A percentile compares a stretch with the other conserved stretches of the same genome.
These are phyloP conservation scores for Hypsizygus marmoreus DNA, from an alignment of 768 basidiomycete genomes.

Conservation along the genomic window DNA sequence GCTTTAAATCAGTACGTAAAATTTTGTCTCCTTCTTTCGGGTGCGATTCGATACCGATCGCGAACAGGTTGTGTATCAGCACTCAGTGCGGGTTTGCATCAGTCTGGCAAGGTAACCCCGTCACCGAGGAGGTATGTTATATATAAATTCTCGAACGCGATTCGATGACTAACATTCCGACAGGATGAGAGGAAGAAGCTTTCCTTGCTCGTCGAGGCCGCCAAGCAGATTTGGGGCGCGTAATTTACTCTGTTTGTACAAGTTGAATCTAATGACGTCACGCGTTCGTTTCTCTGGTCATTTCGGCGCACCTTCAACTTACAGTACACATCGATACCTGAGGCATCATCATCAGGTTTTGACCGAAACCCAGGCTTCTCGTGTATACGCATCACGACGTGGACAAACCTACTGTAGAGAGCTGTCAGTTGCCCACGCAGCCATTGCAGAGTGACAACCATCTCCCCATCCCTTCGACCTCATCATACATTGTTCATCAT, in stretches of 20 bases:
- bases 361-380: no score
- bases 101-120: slow-evolving; percentile 57
- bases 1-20: slow-evolving; percentile 53
- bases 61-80: slow-evolving; percentile 51
- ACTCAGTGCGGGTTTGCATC: slow-evolving; percentile 69
- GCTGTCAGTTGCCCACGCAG: no score
- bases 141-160: background rate
- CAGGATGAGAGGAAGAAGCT: slow-evolving; percentile 56
- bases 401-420: no score
- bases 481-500: no score
- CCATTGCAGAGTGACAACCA: no score
- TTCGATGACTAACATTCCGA: background rate
- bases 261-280: slow-evolving; percentile 3
- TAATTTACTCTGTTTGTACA: background rate
- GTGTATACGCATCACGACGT: no score
- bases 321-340: no score
- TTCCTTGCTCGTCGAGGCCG: slow-evolving; percentile 41
- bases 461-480: no score
- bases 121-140: slow-evolving; percentile 46
- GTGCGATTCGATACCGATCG: slow-evolving; percentile 7
- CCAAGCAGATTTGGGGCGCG: slow-evolving; percentile 55
- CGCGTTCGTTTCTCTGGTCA: slow-evolving; percentile 10
- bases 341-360: no score
- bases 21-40: slow-evolving; percentile 2
- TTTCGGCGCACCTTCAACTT: no score